A percentile compares a stretch with the other conserved stretches of the same genome.
These are phyloP conservation scores for Hypoxylon fuscum DNA, from an alignment of 495 filamentous ascomycete genomes.

Conservation along the genomic window DNA sequence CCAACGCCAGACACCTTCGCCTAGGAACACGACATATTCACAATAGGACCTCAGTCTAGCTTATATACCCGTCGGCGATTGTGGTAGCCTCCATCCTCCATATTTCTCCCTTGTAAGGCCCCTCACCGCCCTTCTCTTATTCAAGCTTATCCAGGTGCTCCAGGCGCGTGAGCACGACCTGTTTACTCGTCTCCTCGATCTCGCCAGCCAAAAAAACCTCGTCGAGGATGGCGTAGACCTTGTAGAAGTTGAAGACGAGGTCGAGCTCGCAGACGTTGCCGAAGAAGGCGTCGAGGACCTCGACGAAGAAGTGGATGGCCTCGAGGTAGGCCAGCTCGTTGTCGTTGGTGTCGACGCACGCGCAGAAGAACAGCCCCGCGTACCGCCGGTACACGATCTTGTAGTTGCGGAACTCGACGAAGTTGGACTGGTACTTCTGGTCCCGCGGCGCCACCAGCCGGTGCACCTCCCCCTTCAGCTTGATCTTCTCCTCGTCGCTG, in stretches of 20 bases:
- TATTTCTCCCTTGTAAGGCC: neutral
- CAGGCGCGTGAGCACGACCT: slow-evolving; percentile 92
- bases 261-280: slow-evolving; percentile 99
- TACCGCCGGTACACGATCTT: slow-evolving; percentile 98
- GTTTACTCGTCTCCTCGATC: slow-evolving; percentile 97
- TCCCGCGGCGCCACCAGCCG: slow-evolving; percentile 96
- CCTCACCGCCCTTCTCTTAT: slow-evolving; percentile 48
- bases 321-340: slow-evolving; percentile 98
- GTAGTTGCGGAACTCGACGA: slow-evolving; percentile 92
- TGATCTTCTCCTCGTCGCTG: slow-evolving; percentile 96
- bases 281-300: slow-evolving; percentile 97
- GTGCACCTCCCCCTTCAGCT: slow-evolving; percentile 93
- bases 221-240: slow-evolving; percentile 98
- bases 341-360: slow-evolving; percentile 98
- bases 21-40: slow-evolving; percentile 6
- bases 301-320: slow-evolving; percentile 99
- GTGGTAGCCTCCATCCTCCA: neutral
- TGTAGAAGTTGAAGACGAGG: slow-evolving; percentile 91
- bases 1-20: slow-evolving; percentile 33
- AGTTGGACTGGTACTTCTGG: slow-evolving; percentile 99
- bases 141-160: slow-evolving; percentile 98
- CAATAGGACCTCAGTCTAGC: neutral
- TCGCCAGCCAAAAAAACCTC: slow-evolving; percentile 96
- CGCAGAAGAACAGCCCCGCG: slow-evolving; percentile 97
- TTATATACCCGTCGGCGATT: slow-evolving; percentile 16